Evolutionary conservation across 495 filamentous ascomycete genomes (phyloP), one percentile per base, ranked within the genome.

Genomic region (Talaromyces ruber): DNA sequence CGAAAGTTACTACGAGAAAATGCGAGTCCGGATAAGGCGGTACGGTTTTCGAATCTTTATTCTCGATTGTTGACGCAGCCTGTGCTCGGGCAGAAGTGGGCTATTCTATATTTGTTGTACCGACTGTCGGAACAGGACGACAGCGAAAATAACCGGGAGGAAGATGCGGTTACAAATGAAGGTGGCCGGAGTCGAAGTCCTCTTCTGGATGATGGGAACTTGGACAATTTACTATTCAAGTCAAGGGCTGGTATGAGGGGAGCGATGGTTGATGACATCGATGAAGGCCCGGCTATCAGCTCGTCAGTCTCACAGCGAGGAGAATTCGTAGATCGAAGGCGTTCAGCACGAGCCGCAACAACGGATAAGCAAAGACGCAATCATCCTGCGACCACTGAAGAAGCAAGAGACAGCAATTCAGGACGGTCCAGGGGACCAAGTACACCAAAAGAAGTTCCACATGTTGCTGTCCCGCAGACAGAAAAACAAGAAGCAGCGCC

Each of bases 41-140:
- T 93, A 26, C 82, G 86, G 25, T 97, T 97, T 74, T 88, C 89
- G 16, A 91, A 94, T 69, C 81, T 98, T 54, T 96, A 93, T 76
- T 89, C 90, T 39, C 82, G 89, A 43, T 83, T 99, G 25, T 79
- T 97, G 21, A 88, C 92, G 26, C 87, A 95, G 65, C 93, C 93
- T 4, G 93, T 98, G 2, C 79, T 99, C 30, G 87, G 86, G 66
- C 88, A 96, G 72, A 99, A 98, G 83, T 97, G 93, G 92, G 92
- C 89, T 2, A 96, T 97, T 64, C 79, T 99, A 6, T 92, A 93
- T 69, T 82, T 99, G 50, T 84, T 99, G 22, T 88, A 92, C 68
- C 88, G 89, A 65, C 80, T 98, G 47, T 85, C 88, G 54, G 54
- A 57, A 22, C 26, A 57, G 6, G 54, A 57, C 18, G 54, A 28